A percentile compares a stretch with the other conserved stretches of the same genome.
Conservation (phyloP, 164 flowering plant genomes). For the Chimonanthus salicifolius region DNA sequence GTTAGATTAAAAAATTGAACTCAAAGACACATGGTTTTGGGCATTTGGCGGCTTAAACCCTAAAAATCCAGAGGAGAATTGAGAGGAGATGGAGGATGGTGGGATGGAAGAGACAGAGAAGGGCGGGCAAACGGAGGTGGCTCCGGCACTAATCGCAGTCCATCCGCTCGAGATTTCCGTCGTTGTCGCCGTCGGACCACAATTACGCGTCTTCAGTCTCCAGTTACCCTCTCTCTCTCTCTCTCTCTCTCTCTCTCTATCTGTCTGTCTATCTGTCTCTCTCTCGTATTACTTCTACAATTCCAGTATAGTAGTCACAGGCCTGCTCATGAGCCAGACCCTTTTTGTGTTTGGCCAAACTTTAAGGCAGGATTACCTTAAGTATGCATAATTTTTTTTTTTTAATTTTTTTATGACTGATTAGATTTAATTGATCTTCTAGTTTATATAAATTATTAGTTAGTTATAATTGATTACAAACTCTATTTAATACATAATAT, state of each 20-base stretch:
- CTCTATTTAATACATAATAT: too few relatives aligned
- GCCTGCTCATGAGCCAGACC: neutral
- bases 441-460: neutral
- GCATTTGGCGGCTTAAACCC: neutral
- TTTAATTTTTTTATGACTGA: neutral
- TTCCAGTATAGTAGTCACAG: neutral
- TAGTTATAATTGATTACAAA: too few relatives aligned
- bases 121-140: slow-evolving; percentile 49
- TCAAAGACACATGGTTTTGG: neutral
- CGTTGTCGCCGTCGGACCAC: slow-evolving; percentile 71
- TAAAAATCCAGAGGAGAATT: neutral
- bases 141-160: slow-evolving; percentile 83
- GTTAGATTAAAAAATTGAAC: neutral
- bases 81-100: slow-evolving; percentile 40
- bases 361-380: too few relatives aligned
- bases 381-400: too few relatives aligned
- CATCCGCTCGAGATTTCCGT: slow-evolving; percentile 66
- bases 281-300: too few relatives aligned
- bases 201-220: slow-evolving; percentile 81
- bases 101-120: slow-evolving; percentile 12
- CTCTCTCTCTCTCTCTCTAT: neutral
- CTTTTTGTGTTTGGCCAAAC: neutral
- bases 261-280: neutral
- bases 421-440: neutral
- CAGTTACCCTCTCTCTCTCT: slow-evolving; percentile 23